A percentile compares a stretch with the other conserved stretches of the same genome.
Evolutionary conservation across 306 rosid species (phyloP).

Genomic region (Dryas octopetala): DNA sequence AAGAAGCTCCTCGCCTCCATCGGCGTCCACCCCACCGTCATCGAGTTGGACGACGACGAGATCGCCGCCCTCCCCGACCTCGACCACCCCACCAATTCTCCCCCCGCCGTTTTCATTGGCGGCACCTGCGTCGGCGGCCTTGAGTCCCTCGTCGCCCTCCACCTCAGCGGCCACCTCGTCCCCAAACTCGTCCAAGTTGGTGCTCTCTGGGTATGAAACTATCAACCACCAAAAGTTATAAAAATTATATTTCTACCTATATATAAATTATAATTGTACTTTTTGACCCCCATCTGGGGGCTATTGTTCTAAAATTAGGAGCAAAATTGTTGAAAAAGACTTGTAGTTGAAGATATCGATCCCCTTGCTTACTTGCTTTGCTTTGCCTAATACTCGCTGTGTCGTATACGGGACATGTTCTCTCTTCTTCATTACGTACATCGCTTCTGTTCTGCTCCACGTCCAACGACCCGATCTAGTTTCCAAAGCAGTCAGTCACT

Average conservation of each 20-base stretch:
- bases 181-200: conserved; percentile 91
- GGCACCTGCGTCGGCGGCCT: conserved; percentile 74
- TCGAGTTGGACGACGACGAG: conserved; percentile 89
- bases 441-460: conserved; percentile 14
- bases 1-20: conserved; percentile 84
- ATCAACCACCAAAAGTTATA: too few relatives aligned
- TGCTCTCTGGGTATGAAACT: conserved; percentile 64
- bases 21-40: conserved; percentile 95
- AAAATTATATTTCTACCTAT: not conserved
- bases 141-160: conserved; percentile 96
- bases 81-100: conserved; percentile 29
- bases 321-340: not conserved
- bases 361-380: not conserved
- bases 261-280: conserved; percentile 8
- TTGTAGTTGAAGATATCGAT: too few relatives aligned
- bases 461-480: conserved; percentile 28
- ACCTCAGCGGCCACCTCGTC: conserved; percentile 85
- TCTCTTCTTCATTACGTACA: not conserved
- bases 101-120: conserved; percentile 82
- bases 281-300: not conserved
- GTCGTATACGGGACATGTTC: not conserved
- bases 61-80: conserved; percentile 62
- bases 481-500: not conserved
- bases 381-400: not conserved
- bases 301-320: not conserved